A percentile compares a stretch with the other conserved stretches of the same genome.
Evolutionary conservation across 2,329 filamentous ascomycete species (phyloP).

Genomic region (Paradendryphiella salina): DNA sequence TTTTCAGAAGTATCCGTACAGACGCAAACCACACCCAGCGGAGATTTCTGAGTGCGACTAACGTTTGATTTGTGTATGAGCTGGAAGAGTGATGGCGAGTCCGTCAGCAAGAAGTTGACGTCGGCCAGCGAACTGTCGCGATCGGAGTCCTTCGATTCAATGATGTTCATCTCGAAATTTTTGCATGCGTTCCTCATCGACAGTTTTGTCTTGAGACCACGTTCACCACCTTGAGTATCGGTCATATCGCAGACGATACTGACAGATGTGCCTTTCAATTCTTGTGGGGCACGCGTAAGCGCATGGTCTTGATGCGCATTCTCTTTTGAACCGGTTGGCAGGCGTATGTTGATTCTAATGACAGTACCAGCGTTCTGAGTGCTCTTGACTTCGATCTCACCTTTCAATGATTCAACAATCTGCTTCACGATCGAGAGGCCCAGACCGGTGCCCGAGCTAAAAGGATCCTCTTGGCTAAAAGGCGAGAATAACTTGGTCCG

Average conservation of each 20-base stretch:
- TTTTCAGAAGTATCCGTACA: conserved; percentile 38
- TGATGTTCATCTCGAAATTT: conserved; percentile 30
- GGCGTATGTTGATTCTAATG: conserved; percentile 28
- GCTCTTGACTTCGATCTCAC: conserved; percentile 40
- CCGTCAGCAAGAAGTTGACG: conserved; percentile 34
- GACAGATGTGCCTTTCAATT: conserved; percentile 24
- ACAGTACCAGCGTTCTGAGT: conserved; percentile 33
- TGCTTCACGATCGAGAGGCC: conserved; percentile 45
- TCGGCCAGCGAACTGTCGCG: conserved; percentile 16
- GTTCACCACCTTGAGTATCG: conserved; percentile 24
- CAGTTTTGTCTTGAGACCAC: conserved; percentile 31
- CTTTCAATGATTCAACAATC: conserved; percentile 40
- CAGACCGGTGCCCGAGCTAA: conserved; percentile 40
- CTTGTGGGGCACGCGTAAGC: conserved; percentile 19
- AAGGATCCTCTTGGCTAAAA: conserved; percentile 44
- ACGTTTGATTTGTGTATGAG: conserved; percentile 23
- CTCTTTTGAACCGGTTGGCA: conserved; percentile 23
- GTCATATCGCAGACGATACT: conserved; percentile 29
- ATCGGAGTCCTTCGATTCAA: conserved; percentile 12
- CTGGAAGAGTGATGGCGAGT: conserved; percentile 29
- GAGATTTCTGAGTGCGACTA: conserved; percentile 18
- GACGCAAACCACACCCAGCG: conserved; percentile 33
- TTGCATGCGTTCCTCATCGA: conserved; percentile 33
- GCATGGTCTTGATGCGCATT: conserved; percentile 17
- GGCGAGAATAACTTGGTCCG: conserved; percentile 38